A percentile compares a stretch with the other conserved stretches of the same genome.
Evolutionary conservation across 108 stramenopile species (phyloP).

Genomic region (Skeletonema costatum): DNA sequence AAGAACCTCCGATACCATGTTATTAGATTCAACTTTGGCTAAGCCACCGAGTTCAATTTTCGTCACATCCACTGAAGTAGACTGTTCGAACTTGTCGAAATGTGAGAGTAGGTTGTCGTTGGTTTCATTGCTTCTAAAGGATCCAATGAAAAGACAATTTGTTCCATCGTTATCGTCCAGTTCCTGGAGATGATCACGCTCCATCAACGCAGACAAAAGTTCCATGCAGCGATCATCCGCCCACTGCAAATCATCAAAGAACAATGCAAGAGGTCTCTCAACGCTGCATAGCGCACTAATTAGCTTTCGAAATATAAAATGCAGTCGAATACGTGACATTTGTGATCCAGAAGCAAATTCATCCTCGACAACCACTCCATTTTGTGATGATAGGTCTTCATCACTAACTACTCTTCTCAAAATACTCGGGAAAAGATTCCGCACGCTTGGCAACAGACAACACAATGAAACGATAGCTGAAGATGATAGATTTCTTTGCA

Average conservation of each 20-base stretch:
- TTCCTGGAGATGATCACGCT: background rate
- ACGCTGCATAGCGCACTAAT: slow-evolving; percentile 8
- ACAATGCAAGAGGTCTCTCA: slow-evolving; percentile 10
- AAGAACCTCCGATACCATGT: slow-evolving; percentile 13
- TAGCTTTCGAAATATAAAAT: background rate
- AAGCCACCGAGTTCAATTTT: background rate
- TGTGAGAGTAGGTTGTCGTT: background rate
- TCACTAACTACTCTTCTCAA: slow-evolving; percentile 7
- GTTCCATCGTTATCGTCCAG: background rate
- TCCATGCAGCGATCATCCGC: background rate
- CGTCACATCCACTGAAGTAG: background rate
- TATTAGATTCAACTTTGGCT: background rate
- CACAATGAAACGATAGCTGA: slow-evolving; percentile 3
- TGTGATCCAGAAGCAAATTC: background rate
- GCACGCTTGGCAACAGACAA: background rate
- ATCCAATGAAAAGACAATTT: background rate
- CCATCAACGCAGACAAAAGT: slow-evolving; percentile 1
- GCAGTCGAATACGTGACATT: slow-evolving; percentile 9
- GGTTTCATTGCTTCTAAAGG: background rate
- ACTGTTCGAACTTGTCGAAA: background rate
- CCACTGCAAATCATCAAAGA: slow-evolving; percentile 38
- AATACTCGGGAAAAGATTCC: background rate
- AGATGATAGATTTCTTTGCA: background rate
- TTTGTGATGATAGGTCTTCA: background rate
- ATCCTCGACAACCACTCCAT: background rate